Evolutionary conservation across 2,329 filamentous ascomycete genomes (phyloP).

Genomic region (Fusarium sp.): DNA sequence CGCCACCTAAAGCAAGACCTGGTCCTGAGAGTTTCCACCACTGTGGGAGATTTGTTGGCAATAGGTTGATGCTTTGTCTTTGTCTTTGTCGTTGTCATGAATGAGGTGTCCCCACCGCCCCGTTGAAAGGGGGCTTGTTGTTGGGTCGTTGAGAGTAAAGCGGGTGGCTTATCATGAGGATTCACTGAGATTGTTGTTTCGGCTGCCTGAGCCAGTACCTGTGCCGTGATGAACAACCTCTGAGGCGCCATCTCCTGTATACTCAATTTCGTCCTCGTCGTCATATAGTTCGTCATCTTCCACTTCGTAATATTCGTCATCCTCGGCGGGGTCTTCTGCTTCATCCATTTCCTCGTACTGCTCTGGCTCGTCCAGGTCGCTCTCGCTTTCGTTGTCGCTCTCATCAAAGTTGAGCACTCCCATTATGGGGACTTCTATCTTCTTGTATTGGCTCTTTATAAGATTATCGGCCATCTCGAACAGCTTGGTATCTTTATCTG

Average conservation of each 20-base stretch:
- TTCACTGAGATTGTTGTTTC: slow-evolving; percentile 42
- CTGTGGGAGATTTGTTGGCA: slow-evolving; percentile 27
- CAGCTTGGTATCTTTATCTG: slow-evolving; percentile 57
- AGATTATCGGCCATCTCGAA: slow-evolving; percentile 59
- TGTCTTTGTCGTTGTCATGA: slow-evolving; percentile 44
- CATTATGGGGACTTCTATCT: slow-evolving; percentile 59
- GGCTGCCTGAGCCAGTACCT: slow-evolving; percentile 45
- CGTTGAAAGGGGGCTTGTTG: neutral
- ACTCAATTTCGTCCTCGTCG: slow-evolving; percentile 43
- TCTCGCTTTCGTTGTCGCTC: slow-evolving; percentile 57
- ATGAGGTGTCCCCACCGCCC: slow-evolving; percentile 17
- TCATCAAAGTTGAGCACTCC: slow-evolving; percentile 58
- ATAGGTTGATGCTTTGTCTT: slow-evolving; percentile 33
- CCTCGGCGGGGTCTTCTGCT: slow-evolving; percentile 40
- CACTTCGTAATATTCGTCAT: slow-evolving; percentile 46
- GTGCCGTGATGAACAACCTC: slow-evolving; percentile 46
- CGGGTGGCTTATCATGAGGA: slow-evolving; percentile 40
- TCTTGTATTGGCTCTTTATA: slow-evolving; percentile 60
- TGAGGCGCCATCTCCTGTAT: slow-evolving; percentile 43
- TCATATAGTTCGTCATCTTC: slow-evolving; percentile 46
- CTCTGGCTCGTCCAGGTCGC: slow-evolving; percentile 45
- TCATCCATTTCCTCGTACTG: slow-evolving; percentile 46
- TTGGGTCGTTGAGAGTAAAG: slow-evolving; percentile 10
- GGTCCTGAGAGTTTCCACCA: slow-evolving; percentile 33
- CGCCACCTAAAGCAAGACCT: slow-evolving; percentile 26